phyloP scores from a whole-genome alignment of 2,329 filamentous ascomycete genomes.

The Trichoderma atroviride region DNA sequence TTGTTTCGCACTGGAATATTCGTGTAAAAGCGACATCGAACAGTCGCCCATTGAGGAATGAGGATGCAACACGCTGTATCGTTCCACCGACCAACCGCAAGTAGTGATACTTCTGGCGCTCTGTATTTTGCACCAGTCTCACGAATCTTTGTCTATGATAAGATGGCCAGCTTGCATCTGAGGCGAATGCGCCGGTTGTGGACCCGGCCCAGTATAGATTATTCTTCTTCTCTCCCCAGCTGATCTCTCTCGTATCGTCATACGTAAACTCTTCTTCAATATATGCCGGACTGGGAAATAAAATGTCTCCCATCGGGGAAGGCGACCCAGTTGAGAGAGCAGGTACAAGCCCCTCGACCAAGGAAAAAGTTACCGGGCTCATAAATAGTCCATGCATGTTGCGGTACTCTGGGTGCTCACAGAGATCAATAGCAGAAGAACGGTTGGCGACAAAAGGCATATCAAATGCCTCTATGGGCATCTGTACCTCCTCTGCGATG shows the following conservation, averaged over 20 bases:
- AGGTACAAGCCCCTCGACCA: constrained; percentile 47
- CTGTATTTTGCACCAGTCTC: constrained; percentile 41
- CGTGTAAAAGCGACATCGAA: constrained; percentile 51
- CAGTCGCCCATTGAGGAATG: constrained; percentile 42
- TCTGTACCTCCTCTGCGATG: neutral
- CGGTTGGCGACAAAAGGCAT: constrained; percentile 44
- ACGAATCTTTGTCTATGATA: constrained; percentile 55
- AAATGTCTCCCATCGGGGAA: constrained; percentile 54
- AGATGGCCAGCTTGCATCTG: constrained; percentile 41
- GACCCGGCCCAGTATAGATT: constrained; percentile 61
- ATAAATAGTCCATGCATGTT: constrained; percentile 49
- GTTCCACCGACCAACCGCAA: constrained; percentile 34
- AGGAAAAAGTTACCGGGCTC: constrained; percentile 46
- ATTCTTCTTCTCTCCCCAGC: constrained; percentile 54
- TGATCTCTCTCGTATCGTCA: constrained; percentile 42
- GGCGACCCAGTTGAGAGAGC: constrained; percentile 49
- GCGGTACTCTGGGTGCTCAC: constrained; percentile 48
- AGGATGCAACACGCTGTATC: constrained; percentile 31
- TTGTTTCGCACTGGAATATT: constrained; percentile 48
- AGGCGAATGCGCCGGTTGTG: constrained; percentile 52
- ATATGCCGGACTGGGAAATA: constrained; percentile 56
- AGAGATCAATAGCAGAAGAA: constrained; percentile 42
- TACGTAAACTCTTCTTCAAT: constrained; percentile 48
- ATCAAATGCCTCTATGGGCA: constrained; percentile 30
- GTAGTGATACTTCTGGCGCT: constrained; percentile 36